Conservation (phyloP, 2,329 filamentous ascomycete species). For the Blastomyces gilchristii region DNA sequence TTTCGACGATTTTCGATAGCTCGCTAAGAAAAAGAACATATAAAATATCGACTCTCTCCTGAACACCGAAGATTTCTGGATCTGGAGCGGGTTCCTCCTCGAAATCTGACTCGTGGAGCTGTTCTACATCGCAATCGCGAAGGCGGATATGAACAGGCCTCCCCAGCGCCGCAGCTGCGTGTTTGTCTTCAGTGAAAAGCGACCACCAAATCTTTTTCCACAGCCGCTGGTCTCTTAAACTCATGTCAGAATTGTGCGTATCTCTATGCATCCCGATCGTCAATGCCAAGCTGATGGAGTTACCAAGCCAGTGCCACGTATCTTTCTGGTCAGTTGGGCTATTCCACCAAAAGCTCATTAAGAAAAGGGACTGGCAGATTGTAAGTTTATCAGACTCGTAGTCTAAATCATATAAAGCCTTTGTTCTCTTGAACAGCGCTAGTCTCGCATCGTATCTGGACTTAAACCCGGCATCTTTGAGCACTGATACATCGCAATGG, state of each 20-base stretch:
- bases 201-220: conserved; percentile 8
- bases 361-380: conserved; percentile 56
- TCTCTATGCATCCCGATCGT: conserved; percentile 6
- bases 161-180: conserved; percentile 6
- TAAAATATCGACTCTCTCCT: conserved; percentile 4
- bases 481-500: conserved; percentile 5
- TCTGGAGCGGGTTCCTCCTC: conserved; percentile 5
- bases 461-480: conserved; percentile 5
- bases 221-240: conserved; percentile 3
- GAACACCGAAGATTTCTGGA: conserved; percentile 3
- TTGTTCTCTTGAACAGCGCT: conserved; percentile 6
- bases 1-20: conserved; percentile 4
- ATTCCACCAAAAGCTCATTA: conserved; percentile 20
- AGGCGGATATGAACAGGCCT: conserved; percentile 6
- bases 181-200: conserved; percentile 6
- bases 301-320: conserved; percentile 29
- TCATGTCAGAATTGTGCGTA: conserved; percentile 6
- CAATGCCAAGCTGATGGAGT: conserved; percentile 8
- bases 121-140: conserved; percentile 5
- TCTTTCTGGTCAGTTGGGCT: conserved; percentile 22
- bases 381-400: conserved; percentile 73
- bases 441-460: conserved; percentile 5
- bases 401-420: conserved; percentile 67
- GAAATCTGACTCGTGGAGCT: conserved; percentile 4
- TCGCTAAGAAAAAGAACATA: conserved; percentile 4